Evolutionary conservation across 805 yeast species (phyloP), one percentile per base, ranked within the genome.

Genomic region (Wilhelminamyces savonicus): DNA sequence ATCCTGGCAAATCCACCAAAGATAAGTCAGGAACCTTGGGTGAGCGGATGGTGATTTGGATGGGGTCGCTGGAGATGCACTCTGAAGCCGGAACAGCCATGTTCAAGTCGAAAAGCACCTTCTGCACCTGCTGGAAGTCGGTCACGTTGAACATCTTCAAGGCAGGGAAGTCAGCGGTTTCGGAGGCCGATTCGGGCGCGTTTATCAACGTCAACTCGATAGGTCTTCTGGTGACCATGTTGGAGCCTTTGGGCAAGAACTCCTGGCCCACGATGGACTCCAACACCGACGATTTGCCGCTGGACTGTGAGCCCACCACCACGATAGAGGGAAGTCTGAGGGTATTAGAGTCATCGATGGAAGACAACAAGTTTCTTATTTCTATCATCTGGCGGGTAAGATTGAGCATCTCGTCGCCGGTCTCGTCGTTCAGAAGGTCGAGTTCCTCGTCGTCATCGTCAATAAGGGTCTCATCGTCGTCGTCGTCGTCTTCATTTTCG

Each of bases 251-350:
- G 21, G 99, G 99, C 34, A 92, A 62, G 44, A 92, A 92, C 52
- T 92, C 97, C 44, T 84, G 95, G n/a, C 99, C 99, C 4, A 92
- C 99, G 34, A 92, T 83, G 5, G 96, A 76, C 54, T 92, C 98
- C 27, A 92, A 68, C 1, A 92, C 98, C 1, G 97, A 90, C 0
- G 97, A 86, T 55, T 92, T 92, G 26, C 99, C 99, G 24, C 95
- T 84, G 6, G 95, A 83, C 62, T 92, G 99, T 1, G 97, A 90
- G 0, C 99, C 99, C 38, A 92, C 76, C 3, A 92, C 98, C 18
- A 92, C 97, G 45, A 92, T 92, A 0, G 97, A 82, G 2, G 98
- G 98, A 24, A 92, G 65, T 42, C 79, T 84, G 28, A 92, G 64
- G 9, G 85, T 74, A 21, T 85, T 86, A 5, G 81, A 63, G 26